Conservation (phyloP, 768 basidiomycete species). For the Lactifluus subvellereus region DNA sequence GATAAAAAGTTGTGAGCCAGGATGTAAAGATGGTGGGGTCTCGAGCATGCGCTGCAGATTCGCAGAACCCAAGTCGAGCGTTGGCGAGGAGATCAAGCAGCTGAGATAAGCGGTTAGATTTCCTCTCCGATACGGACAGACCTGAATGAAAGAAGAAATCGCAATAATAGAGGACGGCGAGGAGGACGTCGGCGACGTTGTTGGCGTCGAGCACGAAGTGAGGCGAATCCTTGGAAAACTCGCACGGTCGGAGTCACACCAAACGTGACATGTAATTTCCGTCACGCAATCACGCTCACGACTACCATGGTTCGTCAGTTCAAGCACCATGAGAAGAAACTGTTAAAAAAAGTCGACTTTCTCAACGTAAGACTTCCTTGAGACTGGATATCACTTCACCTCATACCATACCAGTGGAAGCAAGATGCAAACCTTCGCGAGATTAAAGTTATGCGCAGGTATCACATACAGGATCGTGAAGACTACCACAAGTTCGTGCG, state of each 20-base stretch:
- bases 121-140: constrained; percentile 17
- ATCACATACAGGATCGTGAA: constrained; percentile 91
- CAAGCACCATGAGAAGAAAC: constrained; percentile 93
- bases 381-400: no score
- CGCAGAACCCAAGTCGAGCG: constrained; percentile 19
- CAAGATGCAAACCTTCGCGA: constrained; percentile 89
- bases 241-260: constrained; percentile 25
- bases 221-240: constrained; percentile 25
- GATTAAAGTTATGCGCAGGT: constrained; percentile 89
- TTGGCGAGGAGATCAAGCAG: constrained; percentile 21
- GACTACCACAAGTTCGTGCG: constrained; percentile 79
- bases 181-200: constrained; percentile 21
- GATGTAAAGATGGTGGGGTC: constrained; percentile 23
- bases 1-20: constrained; percentile 13
- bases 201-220: constrained; percentile 26
- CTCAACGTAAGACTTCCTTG: constrained; percentile 52
- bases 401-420: constrained; percentile 68
- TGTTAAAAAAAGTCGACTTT: constrained; percentile 96
- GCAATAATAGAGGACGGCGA: constrained; percentile 11
- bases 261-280: constrained; percentile 9
- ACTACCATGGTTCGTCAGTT: constrained; percentile 78
- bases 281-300: constrained; percentile 7
- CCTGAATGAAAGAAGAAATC: constrained; percentile 16
- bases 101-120: constrained; percentile 26
- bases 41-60: constrained; percentile 25